Evolutionary conservation across 192 early-diverging fungal genomes (phyloP), one percentile per base, ranked within the genome.

Genomic region (Entophlyctis luteolus): DNA sequence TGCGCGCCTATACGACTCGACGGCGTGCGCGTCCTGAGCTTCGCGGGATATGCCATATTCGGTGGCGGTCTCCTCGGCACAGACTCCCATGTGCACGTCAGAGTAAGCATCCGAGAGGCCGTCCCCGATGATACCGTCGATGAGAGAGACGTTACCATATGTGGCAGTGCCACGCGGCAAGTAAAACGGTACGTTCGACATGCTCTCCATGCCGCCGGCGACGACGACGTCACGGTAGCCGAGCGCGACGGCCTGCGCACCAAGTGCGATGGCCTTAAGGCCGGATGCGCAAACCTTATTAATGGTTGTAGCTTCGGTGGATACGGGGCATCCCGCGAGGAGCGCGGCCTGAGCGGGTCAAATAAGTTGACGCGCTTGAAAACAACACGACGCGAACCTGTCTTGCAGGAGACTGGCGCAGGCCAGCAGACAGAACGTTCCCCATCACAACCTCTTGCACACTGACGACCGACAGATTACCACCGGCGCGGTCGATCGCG

Each of bases 241-340:
- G 28, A 88, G 76, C 76, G 87, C 80, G 49, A 98, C 83, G 68
- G 81, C 83, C 76, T 94, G 92, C 6, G 93, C 75, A 35, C 94
- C 95, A 62, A 98, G 76, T 83, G 93, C 93, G 54, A 95, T 85
- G 3, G 95, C 89, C 83, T 98, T 98, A 89, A 97, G 86, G n/a
- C 94, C 96, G 0, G 93, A 95, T 8, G 94, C 93, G 77, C 96
- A 98, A 18, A 98, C 96, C 75, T 98, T 98, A 82, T 98, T 98
- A 79, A 98, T 89, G 54, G 96, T 96, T 2, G 94, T 95, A 18
- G 93, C 92, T 57, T 95, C 93, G 28, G 93, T 95, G 16, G 88
- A 80, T 45, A 85, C 79, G 31, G 86, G 87, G 68, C 81, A 86
- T 18, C 91, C 93, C 25, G 96, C 95, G 59, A 78, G 83, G 23